Evolutionary conservation across 345 rosid species (phyloP).

Genomic region (Boechera stricta): DNA sequence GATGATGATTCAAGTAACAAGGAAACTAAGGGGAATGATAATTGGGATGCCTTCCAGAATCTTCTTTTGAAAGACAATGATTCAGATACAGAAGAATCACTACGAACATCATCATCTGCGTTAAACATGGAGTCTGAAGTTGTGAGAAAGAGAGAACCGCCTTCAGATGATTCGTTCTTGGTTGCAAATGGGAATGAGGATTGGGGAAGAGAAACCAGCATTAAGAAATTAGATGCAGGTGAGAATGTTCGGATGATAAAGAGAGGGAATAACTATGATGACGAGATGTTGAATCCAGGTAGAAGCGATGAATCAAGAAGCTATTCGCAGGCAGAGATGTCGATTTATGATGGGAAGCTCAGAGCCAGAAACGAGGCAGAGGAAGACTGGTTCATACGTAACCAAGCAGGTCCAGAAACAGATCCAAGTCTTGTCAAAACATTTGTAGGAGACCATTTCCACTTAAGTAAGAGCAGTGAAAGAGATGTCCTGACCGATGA

Average conservation of each 20-base stretch:
- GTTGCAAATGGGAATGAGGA: slow-evolving; percentile 49
- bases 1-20: slow-evolving; percentile 51
- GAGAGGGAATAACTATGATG: slow-evolving; percentile 54
- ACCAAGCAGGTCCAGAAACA: slow-evolving; percentile 46
- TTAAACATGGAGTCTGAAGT: slow-evolving; percentile 52
- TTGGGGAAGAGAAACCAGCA: slow-evolving; percentile 48
- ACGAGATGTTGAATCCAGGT: slow-evolving; percentile 59
- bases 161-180: slow-evolving; percentile 67
- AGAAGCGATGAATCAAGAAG: slow-evolving; percentile 48
- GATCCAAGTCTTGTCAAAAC: slow-evolving; percentile 49
- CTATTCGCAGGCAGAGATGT: slow-evolving; percentile 41
- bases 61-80: slow-evolving; percentile 74
- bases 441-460: slow-evolving; percentile 49
- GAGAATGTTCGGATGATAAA: slow-evolving; percentile 49
- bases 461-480: slow-evolving; percentile 46
- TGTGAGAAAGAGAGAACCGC: slow-evolving; percentile 50
- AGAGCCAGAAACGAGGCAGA: slow-evolving; percentile 60
- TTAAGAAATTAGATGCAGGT: slow-evolving; percentile 53
- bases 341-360: slow-evolving; percentile 54
- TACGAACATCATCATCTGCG: slow-evolving; percentile 40
- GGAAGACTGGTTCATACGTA: slow-evolving; percentile 74
- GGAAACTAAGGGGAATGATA: slow-evolving; percentile 56
- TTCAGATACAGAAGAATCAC: slow-evolving; percentile 50
- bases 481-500: slow-evolving; percentile 71
- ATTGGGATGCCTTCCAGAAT: slow-evolving; percentile 89